A percentile compares a stretch with the other conserved stretches of the same genome.
Evolutionary conservation across 2,329 filamentous ascomycete genomes (phyloP).

Genomic region (Harringtonia lauricola): DNA sequence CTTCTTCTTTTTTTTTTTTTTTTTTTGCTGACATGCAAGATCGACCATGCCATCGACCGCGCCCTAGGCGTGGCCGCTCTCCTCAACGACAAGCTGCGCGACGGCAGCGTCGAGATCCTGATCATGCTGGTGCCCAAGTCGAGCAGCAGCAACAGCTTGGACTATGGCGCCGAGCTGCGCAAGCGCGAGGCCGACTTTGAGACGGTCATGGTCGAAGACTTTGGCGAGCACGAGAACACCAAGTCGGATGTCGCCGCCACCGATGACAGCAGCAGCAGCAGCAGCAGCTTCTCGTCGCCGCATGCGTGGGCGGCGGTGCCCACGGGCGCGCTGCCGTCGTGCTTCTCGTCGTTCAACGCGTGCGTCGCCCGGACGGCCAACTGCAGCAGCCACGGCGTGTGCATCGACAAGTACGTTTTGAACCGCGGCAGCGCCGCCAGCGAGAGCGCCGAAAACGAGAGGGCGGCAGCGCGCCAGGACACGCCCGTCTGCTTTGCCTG

Average conservation of each 20-base stretch:
- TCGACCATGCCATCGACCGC: too few species aligned
- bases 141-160: constrained; percentile 29
- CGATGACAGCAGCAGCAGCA: constrained; percentile 5
- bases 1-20: too few species aligned
- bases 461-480: too few species aligned
- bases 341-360: constrained; percentile 58
- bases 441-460: constrained; percentile 11
- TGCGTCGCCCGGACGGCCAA: constrained; percentile 62
- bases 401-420: constrained; percentile 52
- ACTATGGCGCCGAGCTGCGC: constrained; percentile 18
- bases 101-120: constrained; percentile 44
- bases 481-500: constrained; percentile 60
- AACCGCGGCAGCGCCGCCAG: constrained; percentile 22
- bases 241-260: constrained; percentile 3
- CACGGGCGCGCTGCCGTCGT: constrained; percentile 47
- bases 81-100: constrained; percentile 31
- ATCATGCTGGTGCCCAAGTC: constrained; percentile 42
- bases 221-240: neutral
- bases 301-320: constrained; percentile 18
- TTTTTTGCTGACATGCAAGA: too few species aligned
- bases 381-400: constrained; percentile 75
- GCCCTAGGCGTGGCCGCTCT: constrained; percentile 23
- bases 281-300: constrained; percentile 5
- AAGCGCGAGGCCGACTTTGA: constrained; percentile 29
- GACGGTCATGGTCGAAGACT: constrained; percentile 27